Evolutionary conservation across 129 eudicot genomes (phyloP), one percentile per base, ranked within the genome.

Genomic region (Flaveria ramosissima): DNA sequence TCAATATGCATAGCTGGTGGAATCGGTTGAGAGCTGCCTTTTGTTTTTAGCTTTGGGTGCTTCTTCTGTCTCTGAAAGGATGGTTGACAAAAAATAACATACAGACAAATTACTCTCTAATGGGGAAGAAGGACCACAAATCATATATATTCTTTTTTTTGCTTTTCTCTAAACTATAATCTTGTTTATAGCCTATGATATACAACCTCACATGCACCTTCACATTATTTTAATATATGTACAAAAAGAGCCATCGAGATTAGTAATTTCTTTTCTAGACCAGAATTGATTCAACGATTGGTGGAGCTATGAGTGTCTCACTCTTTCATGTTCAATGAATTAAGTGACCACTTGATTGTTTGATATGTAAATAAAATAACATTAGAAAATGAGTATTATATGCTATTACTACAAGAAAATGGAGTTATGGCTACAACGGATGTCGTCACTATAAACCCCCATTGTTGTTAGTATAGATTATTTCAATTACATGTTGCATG

Each of bases 21-120:
- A 77, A 78, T 77, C 78, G 70, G 88, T 77, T 81, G 86, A 81
- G 86, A 82, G 86, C 79, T 62, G 82, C 85, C 60, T 87, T 86
- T 85, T 88, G 93, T 83, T 80, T 85, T 73, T 83, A 86, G 90
- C 86, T 62, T 81, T 79, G 93, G 81, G 83, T 77, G 77, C 69
- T 83, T 88, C 77, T 80, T 85, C 79, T 78, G 89, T 76, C 79
- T 64, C 47, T 82, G 83, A 76, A 42, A 66, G 70, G 64, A 81
- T 80, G 51, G 76, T 73, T 73, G 75, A 79, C 74, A 79, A 73
- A 70, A 74, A 60, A 71, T 65, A 78, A 51, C 73, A 78, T 81
- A 51, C 53, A 47, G 88, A 79, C 89, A 82, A 75, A 75, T 50
- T 46, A 73, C 62, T 74, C 41, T 56, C 75, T 81, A 78, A 65